phyloP scores from a whole-genome alignment of 805 yeast genomes.

The Babjeviella inositovora region DNA sequence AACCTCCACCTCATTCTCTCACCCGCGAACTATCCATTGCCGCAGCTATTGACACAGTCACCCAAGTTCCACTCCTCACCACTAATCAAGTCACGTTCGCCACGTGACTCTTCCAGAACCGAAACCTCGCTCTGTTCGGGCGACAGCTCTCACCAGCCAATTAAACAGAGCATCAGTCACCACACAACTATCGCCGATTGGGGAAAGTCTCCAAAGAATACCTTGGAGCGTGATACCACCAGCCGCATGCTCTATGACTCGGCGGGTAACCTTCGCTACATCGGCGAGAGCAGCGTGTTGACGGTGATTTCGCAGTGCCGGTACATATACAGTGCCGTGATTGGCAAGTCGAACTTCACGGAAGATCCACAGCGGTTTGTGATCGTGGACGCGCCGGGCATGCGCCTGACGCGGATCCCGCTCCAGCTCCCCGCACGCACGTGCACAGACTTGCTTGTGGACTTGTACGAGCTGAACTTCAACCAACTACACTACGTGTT shows the following conservation, averaged over 20 bases:
- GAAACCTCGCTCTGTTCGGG: too few species aligned
- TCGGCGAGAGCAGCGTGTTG: slow-evolving; percentile 24
- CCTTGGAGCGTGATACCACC: too few species aligned
- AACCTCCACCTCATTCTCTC: too few species aligned
- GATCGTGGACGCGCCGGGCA: slow-evolving; percentile 19
- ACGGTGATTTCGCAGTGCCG: slow-evolving; percentile 22
- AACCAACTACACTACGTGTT: slow-evolving; percentile 21
- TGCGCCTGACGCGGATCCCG: slow-evolving; percentile 6
- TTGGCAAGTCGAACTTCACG: slow-evolving; percentile 17
- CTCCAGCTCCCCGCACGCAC: slow-evolving; percentile 11
- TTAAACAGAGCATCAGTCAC: too few species aligned
- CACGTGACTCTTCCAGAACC: too few species aligned
- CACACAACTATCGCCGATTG: too few species aligned
- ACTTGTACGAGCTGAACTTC: slow-evolving; percentile 17
- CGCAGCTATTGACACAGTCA: too few species aligned
- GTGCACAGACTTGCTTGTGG: slow-evolving; percentile 12
- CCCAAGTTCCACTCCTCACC: too few species aligned
- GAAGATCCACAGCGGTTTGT: slow-evolving; percentile 17
- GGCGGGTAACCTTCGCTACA: slow-evolving; percentile 16
- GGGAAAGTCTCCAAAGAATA: too few species aligned
- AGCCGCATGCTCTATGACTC: slow-evolving; percentile 16
- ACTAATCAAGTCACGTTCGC: too few species aligned
- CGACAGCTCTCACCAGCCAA: too few species aligned
- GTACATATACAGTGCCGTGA: slow-evolving; percentile 12
- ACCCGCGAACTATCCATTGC: too few species aligned